Conservation (phyloP, 129 eudicot genomes). For the Flaveria sonorensis region DNA sequence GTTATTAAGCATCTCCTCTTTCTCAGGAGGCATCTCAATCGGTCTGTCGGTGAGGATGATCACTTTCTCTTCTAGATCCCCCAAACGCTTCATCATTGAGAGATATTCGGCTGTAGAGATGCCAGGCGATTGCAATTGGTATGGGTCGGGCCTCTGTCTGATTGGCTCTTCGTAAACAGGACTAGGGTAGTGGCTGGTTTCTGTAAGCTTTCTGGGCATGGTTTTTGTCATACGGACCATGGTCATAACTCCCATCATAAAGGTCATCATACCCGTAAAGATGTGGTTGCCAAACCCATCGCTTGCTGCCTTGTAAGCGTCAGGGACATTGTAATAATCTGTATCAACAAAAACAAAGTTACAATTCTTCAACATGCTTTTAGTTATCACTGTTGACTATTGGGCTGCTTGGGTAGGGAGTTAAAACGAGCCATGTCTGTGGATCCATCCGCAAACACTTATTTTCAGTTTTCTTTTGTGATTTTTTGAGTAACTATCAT, state of each 20-base stretch:
- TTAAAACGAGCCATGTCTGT: background rate
- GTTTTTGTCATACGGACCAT: slow-evolving; percentile 85
- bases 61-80: slow-evolving; percentile 82
- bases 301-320: slow-evolving; percentile 31
- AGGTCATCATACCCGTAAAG: slow-evolving; percentile 71
- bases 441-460: background rate
- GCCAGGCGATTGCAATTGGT: slow-evolving; percentile 41
- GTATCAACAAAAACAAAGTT: background rate
- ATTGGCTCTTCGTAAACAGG: slow-evolving; percentile 42
- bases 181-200: slow-evolving; percentile 52
- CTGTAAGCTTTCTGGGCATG: slow-evolving; percentile 81
- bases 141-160: slow-evolving; percentile 36
- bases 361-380: slow-evolving; percentile 9
- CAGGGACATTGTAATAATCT: slow-evolving; percentile 38
- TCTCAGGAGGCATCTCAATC: slow-evolving; percentile 81
- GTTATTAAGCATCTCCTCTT: slow-evolving; percentile 77
- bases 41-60: slow-evolving; percentile 60
- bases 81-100: slow-evolving; percentile 86
- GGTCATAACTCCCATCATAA: slow-evolving; percentile 86
- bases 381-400: background rate
- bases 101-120: slow-evolving; percentile 65
- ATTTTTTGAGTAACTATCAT: background rate
- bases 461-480: background rate
- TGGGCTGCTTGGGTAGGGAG: background rate
- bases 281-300: slow-evolving; percentile 60